These are phyloP conservation scores for Huntiella moniliformis DNA, from an alignment of 2,329 filamentous ascomycete species.

Conservation along the genomic window DNA sequence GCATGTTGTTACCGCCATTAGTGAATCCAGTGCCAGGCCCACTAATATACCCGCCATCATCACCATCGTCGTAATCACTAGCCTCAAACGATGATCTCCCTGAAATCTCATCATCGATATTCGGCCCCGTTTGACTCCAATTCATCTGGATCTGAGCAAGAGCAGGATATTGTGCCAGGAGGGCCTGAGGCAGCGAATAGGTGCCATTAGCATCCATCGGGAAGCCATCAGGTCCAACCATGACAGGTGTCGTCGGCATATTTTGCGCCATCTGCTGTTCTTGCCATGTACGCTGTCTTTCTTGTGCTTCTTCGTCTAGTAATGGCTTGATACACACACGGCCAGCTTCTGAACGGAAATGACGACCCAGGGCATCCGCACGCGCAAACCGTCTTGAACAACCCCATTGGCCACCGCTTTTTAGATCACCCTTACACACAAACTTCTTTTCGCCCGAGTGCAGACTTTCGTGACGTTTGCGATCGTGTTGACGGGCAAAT, in stretches of 20 bases:
- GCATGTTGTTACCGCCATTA: constrained; percentile 32
- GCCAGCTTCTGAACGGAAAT: constrained; percentile 90
- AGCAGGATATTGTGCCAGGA: constrained; percentile 82
- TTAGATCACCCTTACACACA: constrained; percentile 81
- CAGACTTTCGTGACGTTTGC: constrained; percentile 88
- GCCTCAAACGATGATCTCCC: constrained; percentile 68
- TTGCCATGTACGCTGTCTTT: constrained; percentile 56
- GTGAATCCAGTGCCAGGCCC: constrained; percentile 38
- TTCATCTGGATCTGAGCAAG: constrained; percentile 75
- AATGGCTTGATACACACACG: constrained; percentile 95
- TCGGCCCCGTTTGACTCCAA: constrained; percentile 49
- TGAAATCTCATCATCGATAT: constrained; percentile 57
- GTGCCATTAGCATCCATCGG: constrained; percentile 36
- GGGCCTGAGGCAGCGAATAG: constrained; percentile 63
- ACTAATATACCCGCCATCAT: constrained; percentile 50
- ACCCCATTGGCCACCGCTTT: constrained; percentile 70
- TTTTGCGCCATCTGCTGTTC: constrained; percentile 50
- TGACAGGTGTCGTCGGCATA: constrained; percentile 30
- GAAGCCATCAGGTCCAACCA: constrained; percentile 39
- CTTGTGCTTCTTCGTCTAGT: constrained; percentile 78
- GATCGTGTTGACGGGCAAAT: constrained; percentile 91
- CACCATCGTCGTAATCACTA: constrained; percentile 57
- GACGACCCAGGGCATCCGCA: constrained; percentile 80
- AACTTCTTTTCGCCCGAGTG: constrained; percentile 98
- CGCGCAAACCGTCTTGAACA: constrained; percentile 86